Evolutionary conservation across 805 yeast species (phyloP).

Genomic region (Isabelozyma gotoi): DNA sequence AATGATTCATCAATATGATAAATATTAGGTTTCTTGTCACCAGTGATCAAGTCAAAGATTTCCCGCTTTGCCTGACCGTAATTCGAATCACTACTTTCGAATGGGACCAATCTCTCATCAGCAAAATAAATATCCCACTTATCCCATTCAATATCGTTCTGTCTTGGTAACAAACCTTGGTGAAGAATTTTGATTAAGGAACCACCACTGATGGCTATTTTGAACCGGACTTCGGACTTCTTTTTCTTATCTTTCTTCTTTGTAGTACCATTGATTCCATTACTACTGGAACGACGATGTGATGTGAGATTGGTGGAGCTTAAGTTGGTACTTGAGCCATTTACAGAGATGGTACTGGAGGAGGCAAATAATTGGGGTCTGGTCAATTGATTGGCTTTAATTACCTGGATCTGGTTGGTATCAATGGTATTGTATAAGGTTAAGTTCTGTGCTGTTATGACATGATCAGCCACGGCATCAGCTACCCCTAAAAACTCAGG

Average conservation of each 20-base stretch:
- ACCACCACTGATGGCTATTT: constrained; percentile 92
- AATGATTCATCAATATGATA: constrained; percentile 80
- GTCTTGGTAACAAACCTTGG: constrained; percentile 77
- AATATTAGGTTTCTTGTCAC: constrained; percentile 61
- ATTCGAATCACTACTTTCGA: constrained; percentile 77
- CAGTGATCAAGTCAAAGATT: constrained; percentile 68
- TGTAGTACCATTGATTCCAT: constrained; percentile 14
- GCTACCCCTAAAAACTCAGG: constrained; percentile 90
- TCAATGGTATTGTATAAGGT: constrained; percentile 52
- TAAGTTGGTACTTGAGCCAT: neutral
- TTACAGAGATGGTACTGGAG: constrained; percentile 8
- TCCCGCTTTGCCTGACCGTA: constrained; percentile 86
- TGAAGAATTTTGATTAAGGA: constrained; percentile 82
- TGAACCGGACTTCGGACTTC: constrained; percentile 69
- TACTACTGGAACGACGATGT: constrained; percentile 10
- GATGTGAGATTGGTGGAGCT: constrained; percentile 5
- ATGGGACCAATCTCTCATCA: constrained; percentile 92
- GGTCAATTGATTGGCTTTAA: constrained; percentile 24
- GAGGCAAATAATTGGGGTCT: constrained; percentile 9
- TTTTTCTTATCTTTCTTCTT: constrained; percentile 45
- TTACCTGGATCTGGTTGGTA: constrained; percentile 26
- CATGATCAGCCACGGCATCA: constrained; percentile 95
- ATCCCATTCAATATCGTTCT: constrained; percentile 78
- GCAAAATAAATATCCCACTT: constrained; percentile 97
- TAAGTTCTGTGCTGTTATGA: constrained; percentile 81